These are phyloP conservation scores for Encephalitozoon hellem DNA, from an alignment of 371 early-diverging fungal genomes.

Conservation along the genomic window DNA sequence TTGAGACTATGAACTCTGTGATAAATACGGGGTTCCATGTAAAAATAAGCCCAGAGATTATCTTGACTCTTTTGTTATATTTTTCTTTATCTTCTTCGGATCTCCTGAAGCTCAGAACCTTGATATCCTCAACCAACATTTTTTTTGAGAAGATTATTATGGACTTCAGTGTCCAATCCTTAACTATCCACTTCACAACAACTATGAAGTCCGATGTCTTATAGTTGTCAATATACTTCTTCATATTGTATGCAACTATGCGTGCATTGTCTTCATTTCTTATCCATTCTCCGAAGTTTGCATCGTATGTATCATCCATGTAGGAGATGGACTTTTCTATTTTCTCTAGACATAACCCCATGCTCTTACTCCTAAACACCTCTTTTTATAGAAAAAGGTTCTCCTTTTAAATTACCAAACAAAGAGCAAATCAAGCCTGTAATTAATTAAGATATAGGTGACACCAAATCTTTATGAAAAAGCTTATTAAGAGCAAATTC, in stretches of 20 bases:
- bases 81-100: slow-evolving; percentile 6
- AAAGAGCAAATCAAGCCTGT: not conserved
- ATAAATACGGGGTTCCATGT: slow-evolving; percentile 61
- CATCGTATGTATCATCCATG: slow-evolving; percentile 62
- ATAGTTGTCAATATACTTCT: slow-evolving; percentile 59
- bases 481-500: not conserved
- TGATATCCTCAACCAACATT: slow-evolving; percentile 53
- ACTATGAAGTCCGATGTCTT: slow-evolving; percentile 47
- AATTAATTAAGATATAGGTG: slow-evolving; percentile 15
- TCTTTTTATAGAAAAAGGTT: slow-evolving; percentile 2
- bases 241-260: slow-evolving; percentile 55
- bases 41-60: slow-evolving; percentile 51
- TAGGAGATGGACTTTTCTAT: slow-evolving; percentile 57
- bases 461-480: not conserved
- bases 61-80: slow-evolving; percentile 29
- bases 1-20: slow-evolving; percentile 54
- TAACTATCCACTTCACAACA: slow-evolving; percentile 62
- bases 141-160: slow-evolving; percentile 57
- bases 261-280: slow-evolving; percentile 60
- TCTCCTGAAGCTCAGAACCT: not conserved
- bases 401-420: slow-evolving; percentile 3
- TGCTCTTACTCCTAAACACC: not conserved
- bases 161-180: slow-evolving; percentile 60
- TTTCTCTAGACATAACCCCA: slow-evolving; percentile 33
- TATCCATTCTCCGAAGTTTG: slow-evolving; percentile 63